These are phyloP conservation scores for Alectoria sarmentosa DNA, from an alignment of 495 filamentous ascomycete genomes.

Conservation along the genomic window DNA sequence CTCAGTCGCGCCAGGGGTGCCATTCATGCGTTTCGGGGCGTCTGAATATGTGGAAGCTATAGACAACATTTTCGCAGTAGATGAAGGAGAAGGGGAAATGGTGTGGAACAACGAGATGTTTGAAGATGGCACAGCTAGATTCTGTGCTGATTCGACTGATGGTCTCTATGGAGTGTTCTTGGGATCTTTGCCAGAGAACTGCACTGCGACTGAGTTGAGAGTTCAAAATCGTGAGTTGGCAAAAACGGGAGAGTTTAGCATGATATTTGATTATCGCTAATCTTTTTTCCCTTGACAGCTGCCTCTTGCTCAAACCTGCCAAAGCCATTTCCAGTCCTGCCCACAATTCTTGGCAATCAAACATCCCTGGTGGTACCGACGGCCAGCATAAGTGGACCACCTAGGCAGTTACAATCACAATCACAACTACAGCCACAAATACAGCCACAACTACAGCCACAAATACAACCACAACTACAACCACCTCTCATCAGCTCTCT, in stretches of 20 bases:
- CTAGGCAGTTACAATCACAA: background rate
- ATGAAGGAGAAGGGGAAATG: constrained; percentile 1
- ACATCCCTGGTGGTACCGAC: background rate
- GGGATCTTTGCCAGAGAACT: constrained; percentile 12
- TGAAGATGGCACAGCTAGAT: constrained; percentile 8
- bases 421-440: background rate
- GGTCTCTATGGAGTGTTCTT: constrained; percentile 14
- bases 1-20: constrained; percentile 5
- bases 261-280: background rate
- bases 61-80: constrained; percentile 15
- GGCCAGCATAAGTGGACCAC: background rate
- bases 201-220: constrained; percentile 7
- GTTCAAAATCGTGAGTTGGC: constrained; percentile 5
- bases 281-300: background rate
- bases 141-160: constrained; percentile 9
- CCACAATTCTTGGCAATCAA: background rate
- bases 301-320: background rate
- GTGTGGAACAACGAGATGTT: constrained; percentile 21
- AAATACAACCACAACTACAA: background rate
- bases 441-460: background rate
- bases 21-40: constrained; percentile 8
- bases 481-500: background rate
- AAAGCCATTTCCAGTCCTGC: background rate
- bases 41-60: constrained; percentile 10
- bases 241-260: background rate